Percentiles rank a stretch among this genome's conserved stretches.
Evolutionary conservation across 495 filamentous ascomycete genomes (phyloP).

Genomic region (Aspergillus incahuasiensis): DNA sequence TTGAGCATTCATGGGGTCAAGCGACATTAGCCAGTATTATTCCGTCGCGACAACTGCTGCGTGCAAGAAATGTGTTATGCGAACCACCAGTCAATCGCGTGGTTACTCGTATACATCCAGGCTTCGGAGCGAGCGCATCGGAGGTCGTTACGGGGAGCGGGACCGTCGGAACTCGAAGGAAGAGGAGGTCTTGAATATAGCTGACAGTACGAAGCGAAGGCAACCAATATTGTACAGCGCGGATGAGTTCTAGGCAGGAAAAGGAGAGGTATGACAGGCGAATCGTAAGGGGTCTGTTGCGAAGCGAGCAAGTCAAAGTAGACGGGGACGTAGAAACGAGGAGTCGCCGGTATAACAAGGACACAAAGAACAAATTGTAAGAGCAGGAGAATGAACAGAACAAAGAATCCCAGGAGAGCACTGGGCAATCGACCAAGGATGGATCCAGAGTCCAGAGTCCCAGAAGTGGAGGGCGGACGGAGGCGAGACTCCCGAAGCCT

Average conservation of each 20-base stretch:
- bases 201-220: constrained; percentile 5
- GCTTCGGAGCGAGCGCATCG: constrained; percentile 11
- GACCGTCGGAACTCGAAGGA: constrained; percentile 1
- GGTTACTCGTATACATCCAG: constrained; percentile 19
- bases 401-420: constrained; percentile 22
- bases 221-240: constrained; percentile 4
- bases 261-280: constrained; percentile 7
- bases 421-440: constrained; percentile 2
- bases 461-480: constrained; percentile 24
- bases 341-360: background rate
- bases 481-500: background rate
- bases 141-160: constrained; percentile 1
- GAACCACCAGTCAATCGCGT: background rate
- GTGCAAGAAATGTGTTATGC: background rate
- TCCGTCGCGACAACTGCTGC: background rate
- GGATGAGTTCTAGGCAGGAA: background rate
- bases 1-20: constrained; percentile 53
- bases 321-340: constrained; percentile 2
- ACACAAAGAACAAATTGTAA: constrained; percentile 1
- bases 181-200: constrained; percentile 10
- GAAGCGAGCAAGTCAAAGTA: constrained; percentile 3
- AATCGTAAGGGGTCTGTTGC: constrained; percentile 3
- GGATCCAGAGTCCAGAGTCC: constrained; percentile 14
- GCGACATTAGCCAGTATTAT: constrained; percentile 3
- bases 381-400: background rate